These are phyloP conservation scores for Chimonanthus praecox DNA, from an alignment of 164 flowering plant species.

Conservation along the genomic window DNA sequence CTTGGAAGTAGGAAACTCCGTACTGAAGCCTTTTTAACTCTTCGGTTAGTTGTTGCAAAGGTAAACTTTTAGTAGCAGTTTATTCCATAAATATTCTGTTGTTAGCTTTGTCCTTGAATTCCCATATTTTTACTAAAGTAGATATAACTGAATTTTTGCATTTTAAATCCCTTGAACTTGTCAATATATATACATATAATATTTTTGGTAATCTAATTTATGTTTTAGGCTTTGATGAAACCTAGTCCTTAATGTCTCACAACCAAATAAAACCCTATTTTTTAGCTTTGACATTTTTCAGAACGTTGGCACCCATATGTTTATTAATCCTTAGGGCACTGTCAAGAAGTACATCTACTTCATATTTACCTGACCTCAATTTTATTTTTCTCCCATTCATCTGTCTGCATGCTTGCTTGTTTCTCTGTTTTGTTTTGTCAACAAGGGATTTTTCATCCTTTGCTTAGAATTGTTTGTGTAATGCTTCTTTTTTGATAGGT, in stretches of 20 bases:
- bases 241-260: neutral
- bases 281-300: neutral
- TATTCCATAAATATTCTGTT: neutral
- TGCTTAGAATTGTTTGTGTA: neutral
- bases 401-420: neutral
- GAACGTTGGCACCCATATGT: neutral
- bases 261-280: neutral
- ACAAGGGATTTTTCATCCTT: neutral
- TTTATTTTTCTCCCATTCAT: too few relatives aligned
- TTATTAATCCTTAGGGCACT: too few relatives aligned
- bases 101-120: neutral
- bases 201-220: too few relatives aligned
- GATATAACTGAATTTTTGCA: neutral
- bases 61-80: slow-evolving; percentile 26
- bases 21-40: slow-evolving; percentile 65
- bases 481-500: slow-evolving; percentile 38
- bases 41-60: slow-evolving; percentile 83
- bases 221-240: neutral
- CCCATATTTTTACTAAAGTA: neutral
- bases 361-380: neutral
- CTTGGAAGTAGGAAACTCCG: slow-evolving; percentile 82
- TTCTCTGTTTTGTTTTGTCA: neutral
- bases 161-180: neutral
- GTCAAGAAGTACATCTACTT: too few relatives aligned
- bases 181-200: too few relatives aligned